phyloP scores from a whole-genome alignment of 78 protist genomes.

The Dictyostelium purpureum region DNA sequence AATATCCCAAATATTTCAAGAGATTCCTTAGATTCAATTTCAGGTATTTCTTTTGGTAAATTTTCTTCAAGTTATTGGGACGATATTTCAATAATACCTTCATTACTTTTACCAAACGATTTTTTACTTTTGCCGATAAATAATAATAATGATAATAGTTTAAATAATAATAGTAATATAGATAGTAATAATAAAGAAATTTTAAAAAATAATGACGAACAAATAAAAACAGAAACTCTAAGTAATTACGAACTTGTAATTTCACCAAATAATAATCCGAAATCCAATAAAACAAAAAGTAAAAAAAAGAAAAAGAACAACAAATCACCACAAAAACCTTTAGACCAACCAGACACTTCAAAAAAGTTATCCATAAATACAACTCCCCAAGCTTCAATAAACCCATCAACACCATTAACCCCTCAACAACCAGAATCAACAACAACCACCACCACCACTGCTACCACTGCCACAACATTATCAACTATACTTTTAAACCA shows the following conservation, averaged over 20 bases:
- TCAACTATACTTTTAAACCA: background rate
- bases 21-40: constrained; percentile 13
- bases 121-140: constrained; percentile 20
- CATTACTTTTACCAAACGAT: constrained; percentile 19
- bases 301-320: background rate
- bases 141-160: background rate
- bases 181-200: background rate
- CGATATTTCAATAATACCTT: constrained; percentile 6
- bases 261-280: background rate
- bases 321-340: background rate
- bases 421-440: background rate
- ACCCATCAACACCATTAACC: background rate
- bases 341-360: background rate
- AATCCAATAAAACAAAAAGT: background rate
- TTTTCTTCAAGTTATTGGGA: constrained; percentile 15
- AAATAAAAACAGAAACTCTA: too few relatives aligned
- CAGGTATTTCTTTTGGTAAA: constrained; percentile 20
- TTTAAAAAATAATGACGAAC: too few relatives aligned
- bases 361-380: background rate
- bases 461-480: background rate
- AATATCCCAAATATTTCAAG: background rate
- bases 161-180: background rate
- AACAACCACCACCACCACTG: background rate
- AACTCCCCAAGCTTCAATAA: background rate
- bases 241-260: too few relatives aligned